Conservation (phyloP, 805 yeast genomes). For the Candida multigemmis region DNA sequence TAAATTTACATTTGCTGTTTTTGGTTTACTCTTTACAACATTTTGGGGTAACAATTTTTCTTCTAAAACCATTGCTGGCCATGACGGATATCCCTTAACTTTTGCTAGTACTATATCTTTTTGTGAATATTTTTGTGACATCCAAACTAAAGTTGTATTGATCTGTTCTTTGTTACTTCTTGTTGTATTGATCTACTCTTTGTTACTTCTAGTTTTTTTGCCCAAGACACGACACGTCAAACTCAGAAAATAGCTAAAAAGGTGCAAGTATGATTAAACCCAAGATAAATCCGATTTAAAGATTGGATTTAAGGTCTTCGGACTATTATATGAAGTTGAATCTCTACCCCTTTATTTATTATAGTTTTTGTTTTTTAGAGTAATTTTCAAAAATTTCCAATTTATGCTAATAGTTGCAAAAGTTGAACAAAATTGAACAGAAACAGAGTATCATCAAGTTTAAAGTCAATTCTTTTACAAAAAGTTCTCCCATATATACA, state of each 20-base stretch:
- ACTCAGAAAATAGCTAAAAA: background rate
- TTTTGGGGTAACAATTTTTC: conserved; percentile 49
- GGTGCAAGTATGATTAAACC: conserved; percentile 1
- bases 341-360: too few species aligned
- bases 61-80: conserved; percentile 83
- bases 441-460: too few species aligned
- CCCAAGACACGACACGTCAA: background rate
- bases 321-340: too few species aligned
- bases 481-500: too few species aligned
- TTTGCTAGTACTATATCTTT: conserved; percentile 50
- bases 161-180: background rate
- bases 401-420: too few species aligned
- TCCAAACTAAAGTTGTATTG: too few species aligned
- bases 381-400: too few species aligned
- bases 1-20: conserved; percentile 17
- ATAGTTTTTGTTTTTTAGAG: too few species aligned
- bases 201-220: background rate
- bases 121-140: conserved; percentile 6
- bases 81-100: conserved; percentile 78
- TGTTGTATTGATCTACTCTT: conserved; percentile 1
- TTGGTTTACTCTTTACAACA: conserved; percentile 44
- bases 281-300: conserved; percentile 1
- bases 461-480: too few species aligned
- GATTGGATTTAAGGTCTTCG: too few species aligned
- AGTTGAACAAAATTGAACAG: too few species aligned